These are phyloP conservation scores for Solanum paucissectum DNA, from an alignment of 257 asterid species.

Conservation along the genomic window DNA sequence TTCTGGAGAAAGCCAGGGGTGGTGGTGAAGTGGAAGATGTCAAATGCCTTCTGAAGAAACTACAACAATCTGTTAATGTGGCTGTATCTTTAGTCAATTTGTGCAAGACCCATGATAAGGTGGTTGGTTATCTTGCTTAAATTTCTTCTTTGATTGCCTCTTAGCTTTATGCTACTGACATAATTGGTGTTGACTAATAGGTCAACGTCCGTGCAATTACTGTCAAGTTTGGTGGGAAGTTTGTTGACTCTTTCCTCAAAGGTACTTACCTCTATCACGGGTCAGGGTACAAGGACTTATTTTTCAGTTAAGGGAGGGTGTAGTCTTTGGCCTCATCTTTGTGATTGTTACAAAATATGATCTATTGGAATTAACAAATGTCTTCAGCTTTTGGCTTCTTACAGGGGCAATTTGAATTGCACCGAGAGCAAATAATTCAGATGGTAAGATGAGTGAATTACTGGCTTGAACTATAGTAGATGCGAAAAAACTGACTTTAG, in stretches of 20 bases:
- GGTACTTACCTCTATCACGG: conserved; percentile 23
- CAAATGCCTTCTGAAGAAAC: conserved; percentile 42
- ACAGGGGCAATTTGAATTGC: conserved; percentile 49
- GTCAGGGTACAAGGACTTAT: not conserved
- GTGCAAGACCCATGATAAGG: conserved; percentile 71
- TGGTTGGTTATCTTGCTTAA: conserved; percentile 7
- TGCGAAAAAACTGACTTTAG: not conserved
- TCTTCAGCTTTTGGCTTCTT: conserved; percentile 70
- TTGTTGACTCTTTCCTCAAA: conserved; percentile 71
- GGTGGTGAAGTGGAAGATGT: conserved; percentile 34
- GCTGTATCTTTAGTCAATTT: conserved; percentile 52
- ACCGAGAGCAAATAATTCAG: conserved; percentile 50
- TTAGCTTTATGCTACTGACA: conserved; percentile 4
- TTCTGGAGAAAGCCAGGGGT: conserved; percentile 44
- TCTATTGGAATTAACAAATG: conserved; percentile 1
- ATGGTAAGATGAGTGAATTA: conserved; percentile 44
- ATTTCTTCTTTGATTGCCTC: not conserved
- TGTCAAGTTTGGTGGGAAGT: conserved; percentile 83
- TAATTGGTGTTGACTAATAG: conserved; percentile 22
- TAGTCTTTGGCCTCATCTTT: not conserved
- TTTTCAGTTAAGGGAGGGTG: not conserved
- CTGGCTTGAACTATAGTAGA: not conserved
- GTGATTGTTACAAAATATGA: not conserved
- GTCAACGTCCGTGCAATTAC: conserved; percentile 70
- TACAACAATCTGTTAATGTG: conserved; percentile 59